phyloP scores from a whole-genome alignment of 2,329 filamentous ascomycete genomes.

The Lasiodiplodia hormozganensis region DNA sequence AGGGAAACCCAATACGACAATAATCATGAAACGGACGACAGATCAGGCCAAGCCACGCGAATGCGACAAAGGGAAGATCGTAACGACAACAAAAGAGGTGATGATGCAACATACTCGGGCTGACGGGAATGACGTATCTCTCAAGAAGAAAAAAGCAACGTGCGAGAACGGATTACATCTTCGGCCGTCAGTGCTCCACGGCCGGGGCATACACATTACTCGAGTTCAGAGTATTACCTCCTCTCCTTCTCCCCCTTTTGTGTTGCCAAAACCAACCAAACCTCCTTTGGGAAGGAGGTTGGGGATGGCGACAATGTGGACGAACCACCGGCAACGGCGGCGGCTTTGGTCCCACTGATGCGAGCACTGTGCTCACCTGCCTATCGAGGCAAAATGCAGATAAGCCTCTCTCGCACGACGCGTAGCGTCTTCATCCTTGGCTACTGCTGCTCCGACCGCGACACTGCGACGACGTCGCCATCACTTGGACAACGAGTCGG shows the following conservation, averaged over 20 bases:
- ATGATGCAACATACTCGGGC: neutral
- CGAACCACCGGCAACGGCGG: neutral
- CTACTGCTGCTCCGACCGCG: neutral
- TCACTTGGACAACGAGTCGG: neutral
- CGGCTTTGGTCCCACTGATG: neutral
- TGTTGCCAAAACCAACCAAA: neutral
- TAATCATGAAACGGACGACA: neutral
- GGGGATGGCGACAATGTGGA: neutral
- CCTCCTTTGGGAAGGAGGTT: neutral
- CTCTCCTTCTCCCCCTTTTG: neutral
- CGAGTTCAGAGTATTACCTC: neutral
- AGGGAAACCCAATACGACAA: neutral
- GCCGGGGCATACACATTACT: conserved; percentile 19
- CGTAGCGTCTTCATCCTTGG: neutral
- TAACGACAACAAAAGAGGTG: neutral
- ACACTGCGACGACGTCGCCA: neutral
- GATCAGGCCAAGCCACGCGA: neutral
- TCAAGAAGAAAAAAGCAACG: neutral
- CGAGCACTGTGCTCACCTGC: neutral
- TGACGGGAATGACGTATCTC: neutral
- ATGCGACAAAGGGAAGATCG: neutral
- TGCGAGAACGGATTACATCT: neutral
- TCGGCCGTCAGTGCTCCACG: neutral
- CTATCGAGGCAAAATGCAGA: neutral
- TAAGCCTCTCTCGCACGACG: neutral